These are phyloP conservation scores for Prototheca wickerhamii DNA, from an alignment of 163 green algal genomes.

Conservation along the genomic window DNA sequence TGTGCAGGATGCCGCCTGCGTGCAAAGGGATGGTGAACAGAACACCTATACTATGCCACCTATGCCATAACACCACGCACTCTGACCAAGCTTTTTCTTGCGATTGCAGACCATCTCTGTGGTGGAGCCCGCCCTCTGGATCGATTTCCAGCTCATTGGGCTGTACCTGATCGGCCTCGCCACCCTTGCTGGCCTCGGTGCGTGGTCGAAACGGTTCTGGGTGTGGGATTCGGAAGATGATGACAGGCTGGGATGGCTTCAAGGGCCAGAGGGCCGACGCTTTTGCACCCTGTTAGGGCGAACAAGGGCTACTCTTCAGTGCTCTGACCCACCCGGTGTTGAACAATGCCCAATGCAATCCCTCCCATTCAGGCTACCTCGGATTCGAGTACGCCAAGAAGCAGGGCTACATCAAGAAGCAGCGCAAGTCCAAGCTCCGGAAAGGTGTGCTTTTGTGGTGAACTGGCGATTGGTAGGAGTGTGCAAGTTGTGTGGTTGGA, in stretches of 20 bases:
- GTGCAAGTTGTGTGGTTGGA: too few relatives aligned
- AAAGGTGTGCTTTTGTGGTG: background rate
- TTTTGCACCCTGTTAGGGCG: too few relatives aligned
- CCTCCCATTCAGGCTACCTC: slow-evolving; percentile 15
- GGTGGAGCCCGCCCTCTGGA: slow-evolving; percentile 22
- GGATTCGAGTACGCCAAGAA: slow-evolving; percentile 8
- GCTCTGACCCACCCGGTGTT: too few relatives aligned
- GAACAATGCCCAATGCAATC: too few relatives aligned
- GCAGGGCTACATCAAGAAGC: slow-evolving; percentile 36
- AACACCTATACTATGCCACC: too few relatives aligned
- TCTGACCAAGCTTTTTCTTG: background rate
- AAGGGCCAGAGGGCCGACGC: too few relatives aligned
- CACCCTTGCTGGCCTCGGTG: slow-evolving; percentile 8
- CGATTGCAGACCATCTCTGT: slow-evolving; percentile 27
- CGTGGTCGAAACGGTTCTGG: background rate
- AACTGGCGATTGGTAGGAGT: background rate
- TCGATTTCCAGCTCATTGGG: slow-evolving; percentile 32
- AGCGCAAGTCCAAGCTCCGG: slow-evolving; percentile 4
- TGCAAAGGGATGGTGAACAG: too few relatives aligned
- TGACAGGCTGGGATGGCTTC: too few relatives aligned
- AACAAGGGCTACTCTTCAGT: too few relatives aligned
- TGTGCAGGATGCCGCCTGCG: too few relatives aligned
- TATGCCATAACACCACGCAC: too few relatives aligned
- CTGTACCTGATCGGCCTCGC: slow-evolving; percentile 26
- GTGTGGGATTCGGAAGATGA: too few relatives aligned